phyloP scores from a whole-genome alignment of 2,329 filamentous ascomycete genomes.

The Fusarium solani-melongenae region DNA sequence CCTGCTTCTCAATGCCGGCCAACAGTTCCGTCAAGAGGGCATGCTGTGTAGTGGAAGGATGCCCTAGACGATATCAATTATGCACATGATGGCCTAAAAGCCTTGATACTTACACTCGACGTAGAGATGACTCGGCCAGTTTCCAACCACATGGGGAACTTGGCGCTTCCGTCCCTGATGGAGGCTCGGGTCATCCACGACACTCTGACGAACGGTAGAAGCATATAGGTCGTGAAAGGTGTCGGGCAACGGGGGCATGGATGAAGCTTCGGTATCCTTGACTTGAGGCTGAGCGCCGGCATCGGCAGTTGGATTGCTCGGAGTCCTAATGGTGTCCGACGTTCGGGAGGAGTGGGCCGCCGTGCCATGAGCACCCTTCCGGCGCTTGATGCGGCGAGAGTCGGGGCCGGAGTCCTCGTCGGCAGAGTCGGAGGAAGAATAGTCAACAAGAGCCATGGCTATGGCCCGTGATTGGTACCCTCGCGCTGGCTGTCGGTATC shows the following conservation, averaged over 20 bases:
- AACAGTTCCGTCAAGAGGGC: conserved; percentile 58
- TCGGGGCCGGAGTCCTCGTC: conserved; percentile 37
- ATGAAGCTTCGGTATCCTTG: conserved; percentile 25
- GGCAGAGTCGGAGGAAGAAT: conserved; percentile 52
- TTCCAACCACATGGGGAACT: conserved; percentile 85
- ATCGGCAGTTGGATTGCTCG: not conserved
- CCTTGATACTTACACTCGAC: conserved; percentile 79
- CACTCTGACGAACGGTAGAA: conserved; percentile 79
- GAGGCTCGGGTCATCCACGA: conserved; percentile 82
- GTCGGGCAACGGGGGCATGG: conserved; percentile 79
- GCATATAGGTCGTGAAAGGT: conserved; percentile 92
- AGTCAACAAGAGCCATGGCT: conserved; percentile 73
- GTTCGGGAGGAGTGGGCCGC: conserved; percentile 27
- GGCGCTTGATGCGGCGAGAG: conserved; percentile 49
- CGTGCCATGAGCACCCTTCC: conserved; percentile 45
- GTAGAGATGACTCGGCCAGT: conserved; percentile 94
- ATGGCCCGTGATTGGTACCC: not conserved
- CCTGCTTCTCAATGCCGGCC: conserved; percentile 47
- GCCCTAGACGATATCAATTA: conserved; percentile 56
- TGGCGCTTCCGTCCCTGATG: conserved; percentile 87
- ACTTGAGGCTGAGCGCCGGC: conserved; percentile 6
- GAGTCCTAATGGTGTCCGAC: conserved; percentile 1
- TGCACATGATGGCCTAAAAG: not conserved
- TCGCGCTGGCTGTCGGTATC: not conserved
- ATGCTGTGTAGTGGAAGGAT: conserved; percentile 62